Base-by-base conservation (phyloP, 208 protist species). In the Trypanosoma cruzi region DNA sequence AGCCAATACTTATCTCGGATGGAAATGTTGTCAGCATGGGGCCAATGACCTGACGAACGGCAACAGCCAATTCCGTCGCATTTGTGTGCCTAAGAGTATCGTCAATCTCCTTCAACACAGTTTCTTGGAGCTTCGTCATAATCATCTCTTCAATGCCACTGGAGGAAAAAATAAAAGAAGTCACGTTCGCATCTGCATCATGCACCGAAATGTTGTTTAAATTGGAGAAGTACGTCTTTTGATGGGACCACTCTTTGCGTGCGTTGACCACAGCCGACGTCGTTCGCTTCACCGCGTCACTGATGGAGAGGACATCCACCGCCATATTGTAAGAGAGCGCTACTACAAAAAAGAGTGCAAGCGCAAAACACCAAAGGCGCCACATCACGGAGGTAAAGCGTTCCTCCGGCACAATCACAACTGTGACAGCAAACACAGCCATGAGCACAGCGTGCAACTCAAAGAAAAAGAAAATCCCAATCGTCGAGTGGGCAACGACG, bases 41-140 rank as follows among this genome's bases (percentile, higher is more conserved):
- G 46, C 48, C 14, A 54, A 75, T 10, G 18, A 26, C 40, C 24
- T 57, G 42, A 32, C 44, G 65, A 0, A 79, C 49, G 26, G 37
- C 48, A 37, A 74, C 36, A 29, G 67, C 71, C 31, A 75, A 57
- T 26, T 81, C 74, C 16, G 84, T 82, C 18, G 73, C 79, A 68
- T 90, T 87, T 32, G 79, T 81, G 20, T 87, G 48, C 49, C 84
- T 85, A 20, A 87, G 71, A 22, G 71, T 62, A 52, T 80, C 59
- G 18, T 50, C 62, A 6, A 90, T 48, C 58, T 87, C 81, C 48
- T 81, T 71, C 31, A 90, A 63, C 16, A 90, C 56, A 11, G 64
- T 36, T n/a, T 76, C 48, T 46, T 85, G 79, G 2, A 80, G n/a
- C 31, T 64, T 72, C 20, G 49, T 28, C 28, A 64, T 7, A 26